Base-by-base conservation (phyloP, 495 filamentous ascomycete species). In the Aspergillus leporis region DNA sequence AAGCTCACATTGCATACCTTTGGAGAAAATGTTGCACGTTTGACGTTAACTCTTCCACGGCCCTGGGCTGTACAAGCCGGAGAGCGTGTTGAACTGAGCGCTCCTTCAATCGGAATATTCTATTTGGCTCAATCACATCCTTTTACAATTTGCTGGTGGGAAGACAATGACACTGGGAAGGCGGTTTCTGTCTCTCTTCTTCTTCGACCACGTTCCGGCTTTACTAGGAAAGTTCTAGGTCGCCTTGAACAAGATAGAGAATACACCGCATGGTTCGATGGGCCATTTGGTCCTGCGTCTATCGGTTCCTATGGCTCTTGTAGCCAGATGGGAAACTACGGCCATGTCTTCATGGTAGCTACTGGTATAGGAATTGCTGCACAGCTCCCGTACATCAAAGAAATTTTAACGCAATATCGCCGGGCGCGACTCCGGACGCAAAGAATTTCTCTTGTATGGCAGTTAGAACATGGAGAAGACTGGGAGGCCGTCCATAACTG, bases 281-380 rank as follows among this genome's bases (percentile, higher is more conserved):
- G 74, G 18, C 71, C 70, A 30, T 75, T 72, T 65, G 70, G 74
- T 13, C 61, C 60, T n/a, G 51, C 40, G 1, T 40, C 56, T n/a
- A 64, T 63, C 51, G 65, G 43, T 16, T 14, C 22, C 18, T 45
- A 12, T 22, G 52, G 31, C 22, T 32, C 41, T 16, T 32, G 34
- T 16, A 36, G 23, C 4, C n/a, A 45, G 6, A 56, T 75, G 56
- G 63, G 65, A n/a, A 58, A 73, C 25, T 75, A 67, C 60, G 61
- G 70, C 28, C 58, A 65, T 57, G 60, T 72, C 19, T 55, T 77
- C 25, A 66, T 77, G 58, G 61, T 75, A 59, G 63, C 68, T 14
- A 72, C 66, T 6, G 66, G 73, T 23, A 75, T 75, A 48, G 70
- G 72, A 4, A 75, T 77, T 43, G 68, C 68, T 14, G 65, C 61